Percentiles rank a stretch among this genome's conserved stretches.
Evolutionary conservation across 805 yeast genomes (phyloP).

Genomic region (Lachancea sp.): DNA sequence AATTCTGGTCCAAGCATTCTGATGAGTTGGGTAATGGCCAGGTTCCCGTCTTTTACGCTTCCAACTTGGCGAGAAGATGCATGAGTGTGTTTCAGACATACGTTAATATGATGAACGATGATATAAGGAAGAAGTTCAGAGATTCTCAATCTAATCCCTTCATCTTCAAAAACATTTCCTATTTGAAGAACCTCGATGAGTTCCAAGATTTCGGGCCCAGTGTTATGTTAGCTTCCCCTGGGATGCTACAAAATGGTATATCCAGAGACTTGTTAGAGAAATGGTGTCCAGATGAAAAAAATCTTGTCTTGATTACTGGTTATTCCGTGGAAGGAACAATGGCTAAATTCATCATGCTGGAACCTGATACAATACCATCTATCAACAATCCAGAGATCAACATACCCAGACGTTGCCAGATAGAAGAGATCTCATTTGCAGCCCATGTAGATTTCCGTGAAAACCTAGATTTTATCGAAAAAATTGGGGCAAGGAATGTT

Average conservation of each 20-base stretch:
- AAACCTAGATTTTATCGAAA: conserved; percentile 83
- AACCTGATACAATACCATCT: conserved; percentile 87
- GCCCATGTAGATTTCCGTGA: conserved; percentile 98
- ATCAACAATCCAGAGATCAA: conserved; percentile 69
- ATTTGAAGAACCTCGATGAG: conserved; percentile 69
- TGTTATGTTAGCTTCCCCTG: conserved; percentile 94
- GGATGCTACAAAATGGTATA: conserved; percentile 96
- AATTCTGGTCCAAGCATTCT: conserved; percentile 82
- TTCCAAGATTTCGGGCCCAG: conserved; percentile 94
- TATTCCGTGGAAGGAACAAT: conserved; percentile 97
- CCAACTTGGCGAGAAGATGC: conserved; percentile 89
- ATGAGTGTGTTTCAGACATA: conserved; percentile 96
- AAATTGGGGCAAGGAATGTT: conserved; percentile 76
- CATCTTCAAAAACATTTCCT: conserved; percentile 77
- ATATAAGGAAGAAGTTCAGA: conserved; percentile 65
- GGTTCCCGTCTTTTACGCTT: conserved; percentile 83
- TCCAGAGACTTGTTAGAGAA: conserved; percentile 85
- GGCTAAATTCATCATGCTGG: conserved; percentile 84
- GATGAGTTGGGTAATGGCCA: conserved; percentile 59
- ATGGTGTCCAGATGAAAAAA: conserved; percentile 97
- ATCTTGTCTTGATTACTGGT: conserved; percentile 85
- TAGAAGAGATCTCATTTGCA: conserved; percentile 97
- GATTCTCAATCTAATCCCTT: conserved; percentile 85
- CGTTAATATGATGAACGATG: conserved; percentile 95
- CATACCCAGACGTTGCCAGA: conserved; percentile 78